These are phyloP conservation scores for Backusella tuberculispora DNA, from an alignment of 192 early-diverging fungal genomes.

Conservation along the genomic window DNA sequence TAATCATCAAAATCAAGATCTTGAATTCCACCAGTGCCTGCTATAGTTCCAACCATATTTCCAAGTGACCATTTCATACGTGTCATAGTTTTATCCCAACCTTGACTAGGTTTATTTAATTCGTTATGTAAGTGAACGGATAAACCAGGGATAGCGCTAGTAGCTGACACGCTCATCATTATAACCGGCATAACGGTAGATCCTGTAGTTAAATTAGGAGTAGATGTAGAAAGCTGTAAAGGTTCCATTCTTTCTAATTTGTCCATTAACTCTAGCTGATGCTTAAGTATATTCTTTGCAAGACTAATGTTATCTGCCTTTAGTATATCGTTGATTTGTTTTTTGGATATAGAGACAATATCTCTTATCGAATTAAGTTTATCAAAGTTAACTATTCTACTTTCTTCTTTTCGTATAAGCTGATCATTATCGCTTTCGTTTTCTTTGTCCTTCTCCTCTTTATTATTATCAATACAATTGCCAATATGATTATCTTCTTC, in stretches of 20 bases:
- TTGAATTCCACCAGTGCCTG: conserved; percentile 5
- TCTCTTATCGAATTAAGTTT: neutral
- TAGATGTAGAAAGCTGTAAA: neutral
- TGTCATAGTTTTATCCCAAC: neutral
- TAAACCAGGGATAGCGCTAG: neutral
- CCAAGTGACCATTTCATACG: conserved; percentile 13
- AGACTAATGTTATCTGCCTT: neutral
- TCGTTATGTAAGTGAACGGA: neutral
- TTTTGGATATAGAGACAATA: neutral
- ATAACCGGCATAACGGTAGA: conserved; percentile 4
- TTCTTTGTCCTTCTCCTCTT: neutral
- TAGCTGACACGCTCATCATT: neutral
- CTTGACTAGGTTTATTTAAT: neutral
- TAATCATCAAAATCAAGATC: conserved; percentile 10
- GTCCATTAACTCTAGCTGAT: conserved; percentile 2
- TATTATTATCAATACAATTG: too few relatives aligned
- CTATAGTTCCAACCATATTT: conserved; percentile 4
- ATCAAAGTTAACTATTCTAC: neutral
- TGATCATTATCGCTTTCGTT: neutral
- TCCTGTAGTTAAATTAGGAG: conserved; percentile 4
- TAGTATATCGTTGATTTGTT: neutral
- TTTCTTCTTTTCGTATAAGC: neutral
- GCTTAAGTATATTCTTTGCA: conserved; percentile 8
- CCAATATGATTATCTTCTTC: neutral
- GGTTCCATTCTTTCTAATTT: conserved; percentile 6